phyloP scores from a whole-genome alignment of 2,329 filamentous ascomycete genomes.

The Keithomyces neogunnii region DNA sequence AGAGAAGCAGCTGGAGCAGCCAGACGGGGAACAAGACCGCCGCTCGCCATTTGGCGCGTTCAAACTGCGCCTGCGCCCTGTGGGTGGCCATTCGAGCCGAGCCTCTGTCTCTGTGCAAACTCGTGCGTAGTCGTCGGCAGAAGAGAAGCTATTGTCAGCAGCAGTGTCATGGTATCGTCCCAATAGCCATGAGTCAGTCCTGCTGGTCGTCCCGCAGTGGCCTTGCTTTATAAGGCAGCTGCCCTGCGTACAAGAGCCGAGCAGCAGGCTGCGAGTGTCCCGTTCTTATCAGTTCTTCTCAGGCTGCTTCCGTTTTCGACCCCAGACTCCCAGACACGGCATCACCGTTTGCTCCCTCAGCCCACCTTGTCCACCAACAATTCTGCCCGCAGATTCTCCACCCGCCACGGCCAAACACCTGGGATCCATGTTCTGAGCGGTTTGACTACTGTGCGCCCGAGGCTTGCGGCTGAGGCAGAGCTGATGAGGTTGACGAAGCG shows the following conservation, averaged over 20 bases:
- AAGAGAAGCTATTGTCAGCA: too few relatives aligned
- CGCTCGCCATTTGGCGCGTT: conserved; percentile 42
- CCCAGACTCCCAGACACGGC: neutral
- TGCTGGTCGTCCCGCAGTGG: too few relatives aligned
- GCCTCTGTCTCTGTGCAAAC: too few relatives aligned
- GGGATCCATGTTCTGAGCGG: neutral
- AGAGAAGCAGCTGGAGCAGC: conserved; percentile 37
- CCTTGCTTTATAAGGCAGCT: neutral
- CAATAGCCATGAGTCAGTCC: too few relatives aligned
- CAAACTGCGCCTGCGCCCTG: conserved; percentile 43
- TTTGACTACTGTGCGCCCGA: neutral
- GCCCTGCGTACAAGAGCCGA: neutral
- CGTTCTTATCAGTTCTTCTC: neutral
- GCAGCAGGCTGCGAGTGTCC: neutral
- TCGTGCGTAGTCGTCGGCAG: too few relatives aligned
- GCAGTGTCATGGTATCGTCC: too few relatives aligned
- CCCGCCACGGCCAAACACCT: neutral
- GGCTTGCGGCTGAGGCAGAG: conserved; percentile 8
- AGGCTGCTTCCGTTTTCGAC: neutral
- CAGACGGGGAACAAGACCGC: conserved; percentile 40
- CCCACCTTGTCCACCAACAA: neutral
- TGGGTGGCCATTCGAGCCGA: conserved; percentile 27
- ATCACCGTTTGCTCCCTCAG: neutral
- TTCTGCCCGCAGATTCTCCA: neutral
- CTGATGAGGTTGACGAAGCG: conserved; percentile 1